Conservation (phyloP, 805 yeast species). For the Wickerhamiella shivajii region DNA sequence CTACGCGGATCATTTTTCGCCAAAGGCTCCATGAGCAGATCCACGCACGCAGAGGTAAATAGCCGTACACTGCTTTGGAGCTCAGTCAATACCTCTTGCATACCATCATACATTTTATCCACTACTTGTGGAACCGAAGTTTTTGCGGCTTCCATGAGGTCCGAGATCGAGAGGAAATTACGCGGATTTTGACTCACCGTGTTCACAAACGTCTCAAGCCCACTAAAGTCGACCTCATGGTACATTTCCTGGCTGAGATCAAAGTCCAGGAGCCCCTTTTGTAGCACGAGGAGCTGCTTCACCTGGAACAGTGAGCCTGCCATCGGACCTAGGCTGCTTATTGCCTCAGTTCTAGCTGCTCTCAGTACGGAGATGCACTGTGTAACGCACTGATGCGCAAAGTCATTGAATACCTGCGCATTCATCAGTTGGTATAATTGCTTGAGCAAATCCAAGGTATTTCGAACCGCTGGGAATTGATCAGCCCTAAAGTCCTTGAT, state of each 20-base stretch:
- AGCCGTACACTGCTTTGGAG: conserved; percentile 55
- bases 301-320: conserved; percentile 56
- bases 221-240: conserved; percentile 72
- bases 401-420: conserved; percentile 64
- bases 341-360: conserved; percentile 14
- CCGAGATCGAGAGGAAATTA: conserved; percentile 19
- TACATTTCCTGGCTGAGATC: conserved; percentile 61
- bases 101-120: conserved; percentile 67
- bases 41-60: conserved; percentile 45
- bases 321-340: conserved; percentile 29
- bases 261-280: conserved; percentile 54
- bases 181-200: conserved; percentile 1
- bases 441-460: conserved; percentile 51
- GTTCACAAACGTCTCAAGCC: conserved; percentile 42
- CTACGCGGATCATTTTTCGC: conserved; percentile 17
- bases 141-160: conserved; percentile 37
- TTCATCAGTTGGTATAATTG: conserved; percentile 69
- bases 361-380: conserved; percentile 46
- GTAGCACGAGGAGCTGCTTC: conserved; percentile 55
- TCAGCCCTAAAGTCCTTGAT: conserved; percentile 40
- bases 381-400: conserved; percentile 78
- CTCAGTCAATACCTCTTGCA: conserved; percentile 56
- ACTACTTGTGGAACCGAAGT: conserved; percentile 69
- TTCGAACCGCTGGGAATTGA: conserved; percentile 14
- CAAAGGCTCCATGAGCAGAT: conserved; percentile 36